These are phyloP conservation scores for Acanthochlamys bracteata DNA, from an alignment of 106 monocot species.

Conservation along the genomic window DNA sequence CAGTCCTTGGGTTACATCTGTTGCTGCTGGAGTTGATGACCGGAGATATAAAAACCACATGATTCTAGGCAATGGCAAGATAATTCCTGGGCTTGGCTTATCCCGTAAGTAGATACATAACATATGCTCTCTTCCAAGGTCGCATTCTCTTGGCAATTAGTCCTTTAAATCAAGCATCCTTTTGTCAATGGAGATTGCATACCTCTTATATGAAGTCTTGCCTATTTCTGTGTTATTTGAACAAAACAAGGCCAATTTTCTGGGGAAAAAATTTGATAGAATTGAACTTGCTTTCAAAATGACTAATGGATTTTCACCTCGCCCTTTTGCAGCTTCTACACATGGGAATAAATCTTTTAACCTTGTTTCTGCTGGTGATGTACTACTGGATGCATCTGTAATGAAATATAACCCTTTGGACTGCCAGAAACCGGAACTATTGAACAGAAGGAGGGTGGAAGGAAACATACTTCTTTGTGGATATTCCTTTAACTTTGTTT, in stretches of 20 bases:
- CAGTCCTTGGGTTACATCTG: conserved; percentile 95
- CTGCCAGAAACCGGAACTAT: conserved; percentile 83
- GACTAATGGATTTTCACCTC: background rate
- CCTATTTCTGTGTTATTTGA: too few relatives aligned
- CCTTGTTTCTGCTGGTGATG: conserved; percentile 81
- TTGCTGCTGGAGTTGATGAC: conserved; percentile 99
- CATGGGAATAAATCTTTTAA: conserved; percentile 53
- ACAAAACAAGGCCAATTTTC: too few relatives aligned
- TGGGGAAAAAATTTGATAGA: too few relatives aligned
- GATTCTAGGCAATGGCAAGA: conserved; percentile 69
- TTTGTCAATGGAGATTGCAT: too few relatives aligned
- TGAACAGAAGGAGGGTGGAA: conserved; percentile 69
- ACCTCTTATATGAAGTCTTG: too few relatives aligned
- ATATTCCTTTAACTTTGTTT: conserved; percentile 90
- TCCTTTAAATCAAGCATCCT: too few relatives aligned
- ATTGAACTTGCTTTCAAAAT: too few relatives aligned
- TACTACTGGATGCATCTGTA: conserved; percentile 59
- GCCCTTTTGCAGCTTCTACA: conserved; percentile 62
- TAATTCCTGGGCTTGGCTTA: conserved; percentile 70
- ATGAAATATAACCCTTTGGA: conserved; percentile 71
- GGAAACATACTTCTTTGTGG: conserved; percentile 92
- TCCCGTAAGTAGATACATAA: conserved; percentile 60
- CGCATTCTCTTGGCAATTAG: too few relatives aligned
- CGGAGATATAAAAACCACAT: conserved; percentile 91
- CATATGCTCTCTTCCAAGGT: too few relatives aligned